These are phyloP conservation scores for Calvatia gigantea DNA, from an alignment of 768 basidiomycete genomes.

Conservation along the genomic window DNA sequence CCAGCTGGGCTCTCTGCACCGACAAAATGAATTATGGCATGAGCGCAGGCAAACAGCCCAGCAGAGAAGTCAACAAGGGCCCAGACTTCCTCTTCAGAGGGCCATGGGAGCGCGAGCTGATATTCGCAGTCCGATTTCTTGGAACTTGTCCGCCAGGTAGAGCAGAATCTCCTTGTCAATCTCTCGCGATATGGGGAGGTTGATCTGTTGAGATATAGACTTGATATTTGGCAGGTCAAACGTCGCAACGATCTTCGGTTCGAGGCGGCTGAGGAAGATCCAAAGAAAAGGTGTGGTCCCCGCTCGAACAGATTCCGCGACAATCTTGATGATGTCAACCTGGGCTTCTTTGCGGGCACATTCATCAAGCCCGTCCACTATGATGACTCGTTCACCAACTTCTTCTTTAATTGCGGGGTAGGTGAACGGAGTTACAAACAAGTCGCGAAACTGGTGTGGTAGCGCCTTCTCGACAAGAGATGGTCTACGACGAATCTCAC, in stretches of 20 bases:
- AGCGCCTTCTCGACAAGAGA: not conserved
- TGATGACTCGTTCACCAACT: not conserved
- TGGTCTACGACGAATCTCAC: not conserved
- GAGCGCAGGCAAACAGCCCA: slow-evolving; percentile 2
- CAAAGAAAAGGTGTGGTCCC: not conserved
- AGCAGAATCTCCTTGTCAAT: slow-evolving; percentile 3
- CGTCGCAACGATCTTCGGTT: slow-evolving; percentile 2
- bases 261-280: not conserved
- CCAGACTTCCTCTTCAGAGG: not conserved
- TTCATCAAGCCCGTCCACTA: not conserved
- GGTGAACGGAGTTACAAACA: not conserved
- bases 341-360: not conserved
- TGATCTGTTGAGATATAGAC: not conserved
- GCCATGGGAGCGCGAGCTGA: not conserved
- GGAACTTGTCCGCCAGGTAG: slow-evolving; percentile 7
- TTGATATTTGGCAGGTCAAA: not conserved
- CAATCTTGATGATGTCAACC: not conserved
- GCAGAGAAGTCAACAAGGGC: slow-evolving; percentile 5
- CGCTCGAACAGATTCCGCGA: not conserved
- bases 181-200: slow-evolving; percentile 10
- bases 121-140: not conserved
- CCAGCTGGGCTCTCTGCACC: not conserved
- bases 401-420: not conserved
- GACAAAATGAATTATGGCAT: slow-evolving; percentile 5
- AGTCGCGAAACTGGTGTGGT: not conserved